These are phyloP conservation scores for Zygosaccharomyces gambellarensis DNA, from an alignment of 805 yeast species.

Conservation along the genomic window DNA sequence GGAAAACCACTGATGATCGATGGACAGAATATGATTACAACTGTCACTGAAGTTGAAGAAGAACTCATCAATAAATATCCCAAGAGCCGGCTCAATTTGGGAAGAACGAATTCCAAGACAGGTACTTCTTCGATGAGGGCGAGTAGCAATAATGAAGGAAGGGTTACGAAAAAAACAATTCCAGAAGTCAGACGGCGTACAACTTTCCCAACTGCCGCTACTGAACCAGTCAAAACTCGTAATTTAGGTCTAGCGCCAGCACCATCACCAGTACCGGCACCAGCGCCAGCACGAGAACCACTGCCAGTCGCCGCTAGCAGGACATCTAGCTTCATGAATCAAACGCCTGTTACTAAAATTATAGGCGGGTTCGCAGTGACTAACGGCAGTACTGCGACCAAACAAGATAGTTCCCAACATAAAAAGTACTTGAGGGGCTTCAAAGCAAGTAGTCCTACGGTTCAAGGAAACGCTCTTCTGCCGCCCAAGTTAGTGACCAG, in stretches of 20 bases:
- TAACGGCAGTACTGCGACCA: neutral
- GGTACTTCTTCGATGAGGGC: neutral
- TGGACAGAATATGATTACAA: slow-evolving; percentile 27
- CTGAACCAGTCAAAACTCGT: neutral
- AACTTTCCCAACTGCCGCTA: neutral
- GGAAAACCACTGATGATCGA: slow-evolving; percentile 35
- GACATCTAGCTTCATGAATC: slow-evolving; percentile 3
- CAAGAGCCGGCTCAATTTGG: slow-evolving; percentile 27
- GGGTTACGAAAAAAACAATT: neutral
- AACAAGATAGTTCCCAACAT: slow-evolving; percentile 2
- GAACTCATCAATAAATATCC: slow-evolving; percentile 33
- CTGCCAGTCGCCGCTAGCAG: neutral
- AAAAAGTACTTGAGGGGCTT: slow-evolving; percentile 13
- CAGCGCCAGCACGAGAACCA: neutral
- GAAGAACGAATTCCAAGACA: neutral
- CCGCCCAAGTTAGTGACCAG: slow-evolving; percentile 18
- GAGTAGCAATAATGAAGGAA: neutral
- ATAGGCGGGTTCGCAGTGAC: neutral
- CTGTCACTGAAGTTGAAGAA: slow-evolving; percentile 30
- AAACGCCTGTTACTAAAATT: slow-evolving; percentile 12
- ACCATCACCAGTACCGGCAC: neutral
- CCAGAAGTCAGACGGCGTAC: neutral
- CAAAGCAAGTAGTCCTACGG: slow-evolving; percentile 17
- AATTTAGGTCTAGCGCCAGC: neutral
- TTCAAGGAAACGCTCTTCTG: slow-evolving; percentile 10